Conservation (phyloP, 2,329 filamentous ascomycete genomes). For the Tolypocladium endophyticum region DNA sequence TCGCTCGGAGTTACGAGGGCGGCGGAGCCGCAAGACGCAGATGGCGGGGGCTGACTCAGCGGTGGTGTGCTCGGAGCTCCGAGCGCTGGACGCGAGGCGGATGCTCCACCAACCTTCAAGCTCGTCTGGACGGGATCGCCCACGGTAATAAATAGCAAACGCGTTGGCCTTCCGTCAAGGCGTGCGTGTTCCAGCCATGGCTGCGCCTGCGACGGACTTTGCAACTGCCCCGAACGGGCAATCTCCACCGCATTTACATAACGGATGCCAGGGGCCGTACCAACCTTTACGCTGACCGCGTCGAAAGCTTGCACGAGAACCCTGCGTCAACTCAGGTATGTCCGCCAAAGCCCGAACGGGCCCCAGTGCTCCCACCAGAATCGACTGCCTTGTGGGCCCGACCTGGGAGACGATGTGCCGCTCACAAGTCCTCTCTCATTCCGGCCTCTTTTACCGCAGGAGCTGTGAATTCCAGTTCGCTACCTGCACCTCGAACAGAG, state of each 20-base stretch:
- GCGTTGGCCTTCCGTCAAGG: not conserved
- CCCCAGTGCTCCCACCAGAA: not conserved
- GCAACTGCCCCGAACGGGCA: not conserved
- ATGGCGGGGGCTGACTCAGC: not conserved
- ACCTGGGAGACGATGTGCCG: not conserved
- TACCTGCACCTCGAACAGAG: not conserved
- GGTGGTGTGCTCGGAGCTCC: not conserved
- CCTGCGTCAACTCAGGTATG: not conserved
- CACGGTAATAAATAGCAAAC: not conserved
- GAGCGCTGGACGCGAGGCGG: not conserved
- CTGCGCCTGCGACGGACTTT: not conserved
- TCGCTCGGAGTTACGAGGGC: conserved; percentile 23
- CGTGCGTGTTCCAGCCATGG: not conserved
- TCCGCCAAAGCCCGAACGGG: not conserved
- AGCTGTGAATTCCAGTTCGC: not conserved
- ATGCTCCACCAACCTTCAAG: not conserved
- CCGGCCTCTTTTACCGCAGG: not conserved
- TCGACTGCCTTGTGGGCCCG: not conserved
- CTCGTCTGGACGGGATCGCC: not conserved
- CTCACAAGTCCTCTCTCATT: not conserved
- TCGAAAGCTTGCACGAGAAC: not conserved
- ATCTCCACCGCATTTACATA: not conserved
- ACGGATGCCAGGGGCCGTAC: not conserved
- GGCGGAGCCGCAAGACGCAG: not conserved
- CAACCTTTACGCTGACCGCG: not conserved